phyloP scores from a whole-genome alignment of 352 stramenopile genomes.

The Saprolegnia parasitica region DNA sequence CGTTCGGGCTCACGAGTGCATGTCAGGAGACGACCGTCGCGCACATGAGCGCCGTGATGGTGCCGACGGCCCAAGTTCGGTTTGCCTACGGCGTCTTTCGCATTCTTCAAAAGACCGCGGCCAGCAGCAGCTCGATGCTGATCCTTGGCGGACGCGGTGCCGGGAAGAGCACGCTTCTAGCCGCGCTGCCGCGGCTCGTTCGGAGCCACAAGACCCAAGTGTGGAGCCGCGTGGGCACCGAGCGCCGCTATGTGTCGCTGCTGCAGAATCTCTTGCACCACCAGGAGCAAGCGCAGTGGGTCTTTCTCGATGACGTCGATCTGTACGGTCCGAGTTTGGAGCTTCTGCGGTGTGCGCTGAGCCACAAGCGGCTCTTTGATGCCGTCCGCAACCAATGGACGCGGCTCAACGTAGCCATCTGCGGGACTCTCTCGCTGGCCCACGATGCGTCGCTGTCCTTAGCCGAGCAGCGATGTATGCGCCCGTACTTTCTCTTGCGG shows the following conservation, averaged over 20 bases:
- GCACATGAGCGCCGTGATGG: neutral
- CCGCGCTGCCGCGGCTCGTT: neutral
- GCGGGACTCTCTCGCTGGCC: neutral
- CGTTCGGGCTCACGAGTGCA: neutral
- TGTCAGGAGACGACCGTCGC: neutral
- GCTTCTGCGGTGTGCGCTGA: neutral
- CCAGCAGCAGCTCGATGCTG: neutral
- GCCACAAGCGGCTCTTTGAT: constrained; percentile 1
- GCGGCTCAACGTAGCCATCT: neutral
- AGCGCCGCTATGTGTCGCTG: neutral
- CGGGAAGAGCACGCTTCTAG: constrained; percentile 1
- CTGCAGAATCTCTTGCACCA: neutral
- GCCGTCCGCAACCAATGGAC: neutral
- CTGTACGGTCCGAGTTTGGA: neutral
- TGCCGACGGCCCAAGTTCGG: neutral
- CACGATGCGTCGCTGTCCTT: neutral
- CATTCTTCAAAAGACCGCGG: neutral
- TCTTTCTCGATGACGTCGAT: constrained; percentile 14
- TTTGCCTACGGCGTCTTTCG: neutral
- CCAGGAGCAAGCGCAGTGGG: neutral
- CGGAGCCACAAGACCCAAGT: neutral
- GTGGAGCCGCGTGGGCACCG: neutral
- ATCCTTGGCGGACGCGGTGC: neutral
- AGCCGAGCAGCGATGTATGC: neutral
- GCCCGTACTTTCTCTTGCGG: neutral